Conservation (phyloP, 192 early-diverging fungal species). For the Obelidium mucronatum region DNA sequence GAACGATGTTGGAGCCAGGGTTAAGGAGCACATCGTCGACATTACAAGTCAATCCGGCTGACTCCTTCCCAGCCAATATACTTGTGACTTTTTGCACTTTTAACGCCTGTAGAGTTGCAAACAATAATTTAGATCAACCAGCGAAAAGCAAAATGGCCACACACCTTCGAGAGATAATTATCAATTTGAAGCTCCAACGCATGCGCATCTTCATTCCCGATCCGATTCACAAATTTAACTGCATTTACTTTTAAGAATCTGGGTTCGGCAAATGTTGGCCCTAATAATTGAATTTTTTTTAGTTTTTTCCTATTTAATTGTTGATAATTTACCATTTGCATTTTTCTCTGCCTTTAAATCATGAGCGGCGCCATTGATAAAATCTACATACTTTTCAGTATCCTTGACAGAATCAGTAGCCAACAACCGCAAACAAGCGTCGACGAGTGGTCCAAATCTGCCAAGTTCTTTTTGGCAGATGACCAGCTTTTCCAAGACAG, state of each 20-base stretch:
- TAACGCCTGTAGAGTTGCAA: no score
- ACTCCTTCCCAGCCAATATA: constrained; percentile 3
- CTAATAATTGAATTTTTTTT: not conserved
- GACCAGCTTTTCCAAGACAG: constrained; percentile 70
- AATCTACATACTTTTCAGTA: constrained; percentile 30
- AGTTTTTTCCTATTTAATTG: not conserved
- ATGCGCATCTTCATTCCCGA: constrained; percentile 61
- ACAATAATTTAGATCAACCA: no score
- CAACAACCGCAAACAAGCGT: constrained; percentile 3
- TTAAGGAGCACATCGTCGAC: not conserved
- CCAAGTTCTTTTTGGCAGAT: constrained; percentile 65
- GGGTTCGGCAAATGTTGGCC: not conserved
- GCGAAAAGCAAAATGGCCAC: no score
- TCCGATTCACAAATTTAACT: constrained; percentile 63
- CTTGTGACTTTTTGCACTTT: constrained; percentile 51
- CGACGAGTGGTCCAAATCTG: not conserved
- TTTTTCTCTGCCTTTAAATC: not conserved
- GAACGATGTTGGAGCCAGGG: constrained; percentile 7
- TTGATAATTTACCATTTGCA: constrained; percentile 3
- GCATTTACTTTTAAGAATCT: constrained; percentile 60
- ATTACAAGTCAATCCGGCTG: constrained; percentile 11
- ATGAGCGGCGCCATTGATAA: constrained; percentile 8
- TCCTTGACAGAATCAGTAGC: not conserved
- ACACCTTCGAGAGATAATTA: constrained; percentile 66
- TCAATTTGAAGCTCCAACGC: constrained; percentile 60